phyloP scores from a whole-genome alignment of 495 filamentous ascomycete species.

The Chaetomium cochliodes region DNA sequence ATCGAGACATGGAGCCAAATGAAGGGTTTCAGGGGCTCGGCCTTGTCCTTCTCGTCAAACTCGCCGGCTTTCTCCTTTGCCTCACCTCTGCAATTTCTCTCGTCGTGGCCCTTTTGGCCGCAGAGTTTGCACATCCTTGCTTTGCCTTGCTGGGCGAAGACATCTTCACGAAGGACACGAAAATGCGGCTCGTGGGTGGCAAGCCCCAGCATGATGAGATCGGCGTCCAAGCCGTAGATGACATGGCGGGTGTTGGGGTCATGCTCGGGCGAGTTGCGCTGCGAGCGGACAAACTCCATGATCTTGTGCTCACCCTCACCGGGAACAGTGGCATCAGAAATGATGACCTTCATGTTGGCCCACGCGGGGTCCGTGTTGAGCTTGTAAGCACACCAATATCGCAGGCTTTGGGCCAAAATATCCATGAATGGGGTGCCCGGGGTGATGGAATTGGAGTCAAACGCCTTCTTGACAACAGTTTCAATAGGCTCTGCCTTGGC shows the following conservation, averaged over 20 bases:
- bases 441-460: conserved; percentile 97
- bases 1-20: conserved; percentile 97
- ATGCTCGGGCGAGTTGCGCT: conserved; percentile 83
- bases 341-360: conserved; percentile 95
- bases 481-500: conserved; percentile 60
- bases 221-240: conserved; percentile 93
- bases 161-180: conserved; percentile 93
- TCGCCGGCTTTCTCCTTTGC: conserved; percentile 82
- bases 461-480: conserved; percentile 79
- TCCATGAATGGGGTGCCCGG: conserved; percentile 99
- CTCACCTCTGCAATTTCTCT: conserved; percentile 76
- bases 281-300: conserved; percentile 96
- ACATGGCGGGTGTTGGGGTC: conserved; percentile 97
- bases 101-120: conserved; percentile 86
- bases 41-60: conserved; percentile 77
- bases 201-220: conserved; percentile 98
- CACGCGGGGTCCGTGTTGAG: conserved; percentile 95
- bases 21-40: conserved; percentile 74
- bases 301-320: conserved; percentile 99
- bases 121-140: conserved; percentile 78
- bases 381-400: conserved; percentile 97
- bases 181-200: conserved; percentile 98
- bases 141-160: conserved; percentile 86
- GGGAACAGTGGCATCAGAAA: conserved; percentile 95
- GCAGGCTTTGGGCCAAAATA: conserved; percentile 82